phyloP scores from a whole-genome alignment of 1,284 basidiomycete genomes.

The Ceratobasidium sp. region DNA sequence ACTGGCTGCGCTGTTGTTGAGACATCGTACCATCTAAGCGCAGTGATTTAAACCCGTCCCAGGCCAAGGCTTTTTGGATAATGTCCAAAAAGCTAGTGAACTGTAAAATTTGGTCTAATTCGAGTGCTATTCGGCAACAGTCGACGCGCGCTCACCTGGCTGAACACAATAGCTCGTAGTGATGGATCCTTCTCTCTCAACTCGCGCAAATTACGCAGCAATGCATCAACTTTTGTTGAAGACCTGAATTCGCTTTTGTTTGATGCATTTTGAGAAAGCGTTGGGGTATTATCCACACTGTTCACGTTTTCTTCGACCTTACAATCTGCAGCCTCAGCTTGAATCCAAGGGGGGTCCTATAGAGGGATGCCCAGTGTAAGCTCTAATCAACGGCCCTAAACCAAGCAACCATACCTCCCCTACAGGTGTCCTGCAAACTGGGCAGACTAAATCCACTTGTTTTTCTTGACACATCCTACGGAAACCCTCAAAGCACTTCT shows the following conservation, averaged over 20 bases:
- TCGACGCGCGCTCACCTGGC: no score
- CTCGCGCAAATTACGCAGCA: constrained; percentile 75
- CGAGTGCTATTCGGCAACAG: no score
- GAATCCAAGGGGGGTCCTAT: constrained; percentile 74
- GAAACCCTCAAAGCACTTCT: constrained; percentile 83
- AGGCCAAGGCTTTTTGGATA: constrained; percentile 81
- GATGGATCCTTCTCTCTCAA: constrained; percentile 78
- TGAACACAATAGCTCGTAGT: constrained; percentile 90
- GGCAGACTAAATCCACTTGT: constrained; percentile 77
- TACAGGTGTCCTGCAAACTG: constrained; percentile 77
- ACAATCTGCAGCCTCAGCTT: constrained; percentile 61
- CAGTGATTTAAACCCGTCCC: constrained; percentile 80
- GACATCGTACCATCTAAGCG: constrained; percentile 97
- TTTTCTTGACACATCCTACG: constrained; percentile 75
- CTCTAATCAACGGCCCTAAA: not conserved
- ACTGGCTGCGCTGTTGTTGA: constrained; percentile 82
- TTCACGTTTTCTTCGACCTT: constrained; percentile 56
- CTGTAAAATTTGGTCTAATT: not conserved
- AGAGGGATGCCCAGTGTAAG: no score
- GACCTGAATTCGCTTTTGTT: constrained; percentile 74
- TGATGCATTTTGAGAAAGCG: constrained; percentile 44
- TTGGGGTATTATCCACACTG: constrained; percentile 19
- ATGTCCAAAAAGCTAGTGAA: constrained; percentile 80
- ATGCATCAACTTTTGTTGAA: constrained; percentile 88
- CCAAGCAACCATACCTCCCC: constrained; percentile 65